A percentile compares a stretch with the other conserved stretches of the same genome.
Evolutionary conservation across 1,284 basidiomycete species (phyloP).

Genomic region (Cutaneotrichosporon sp.): DNA sequence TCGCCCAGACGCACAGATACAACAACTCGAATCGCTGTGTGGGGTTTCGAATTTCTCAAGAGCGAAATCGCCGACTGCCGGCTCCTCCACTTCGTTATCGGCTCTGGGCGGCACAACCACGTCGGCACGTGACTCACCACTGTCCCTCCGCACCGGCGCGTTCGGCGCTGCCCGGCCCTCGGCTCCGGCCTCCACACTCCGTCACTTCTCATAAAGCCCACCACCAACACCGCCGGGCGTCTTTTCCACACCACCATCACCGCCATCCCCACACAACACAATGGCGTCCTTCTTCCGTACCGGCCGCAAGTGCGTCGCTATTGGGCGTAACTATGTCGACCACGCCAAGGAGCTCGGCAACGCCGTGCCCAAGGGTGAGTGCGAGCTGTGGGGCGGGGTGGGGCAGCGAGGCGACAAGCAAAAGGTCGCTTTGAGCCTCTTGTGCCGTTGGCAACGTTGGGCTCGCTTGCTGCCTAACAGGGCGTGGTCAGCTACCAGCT

Average conservation of each 20-base stretch:
- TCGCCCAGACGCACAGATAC: too few relatives aligned
- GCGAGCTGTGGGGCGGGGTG: not conserved
- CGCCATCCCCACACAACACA: not conserved
- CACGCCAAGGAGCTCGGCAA: conserved; percentile 92
- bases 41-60: too few relatives aligned
- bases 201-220: not conserved
- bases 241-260: not conserved
- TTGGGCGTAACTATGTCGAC: conserved; percentile 62
- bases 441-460: too few relatives aligned
- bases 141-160: too few relatives aligned
- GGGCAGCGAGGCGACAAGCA: not conserved
- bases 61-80: too few relatives aligned
- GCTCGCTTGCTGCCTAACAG: too few relatives aligned
- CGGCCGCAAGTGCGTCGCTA: conserved; percentile 71
- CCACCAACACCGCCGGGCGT: not conserved
- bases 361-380: conserved; percentile 62
- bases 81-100: too few relatives aligned
- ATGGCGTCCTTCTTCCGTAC: conserved; percentile 44
- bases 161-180: not conserved
- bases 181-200: not conserved
- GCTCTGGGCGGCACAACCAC: too few relatives aligned
- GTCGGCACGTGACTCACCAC: too few relatives aligned
- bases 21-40: too few relatives aligned
- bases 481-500: too few relatives aligned
- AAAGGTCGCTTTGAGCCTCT: not conserved